phyloP scores from a whole-genome alignment of 2,329 filamentous ascomycete genomes.

The Phoma sp. region DNA sequence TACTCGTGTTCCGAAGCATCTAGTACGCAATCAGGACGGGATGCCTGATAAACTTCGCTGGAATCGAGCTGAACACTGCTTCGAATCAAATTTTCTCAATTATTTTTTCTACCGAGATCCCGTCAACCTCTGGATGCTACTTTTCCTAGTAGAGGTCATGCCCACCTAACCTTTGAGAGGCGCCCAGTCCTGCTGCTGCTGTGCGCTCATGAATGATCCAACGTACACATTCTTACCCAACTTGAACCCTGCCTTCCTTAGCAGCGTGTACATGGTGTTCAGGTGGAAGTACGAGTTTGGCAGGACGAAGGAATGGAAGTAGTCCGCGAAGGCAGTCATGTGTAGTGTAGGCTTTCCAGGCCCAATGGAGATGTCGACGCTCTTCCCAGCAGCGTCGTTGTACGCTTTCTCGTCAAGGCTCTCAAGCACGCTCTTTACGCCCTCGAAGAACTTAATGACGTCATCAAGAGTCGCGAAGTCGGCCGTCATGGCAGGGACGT shows the following conservation, averaged over 20 bases:
- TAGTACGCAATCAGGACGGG: too few relatives aligned
- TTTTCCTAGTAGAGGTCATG: background rate
- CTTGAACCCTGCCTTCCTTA: conserved; percentile 28
- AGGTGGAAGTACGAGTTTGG: conserved; percentile 36
- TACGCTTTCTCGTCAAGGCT: conserved; percentile 26
- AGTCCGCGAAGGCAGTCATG: conserved; percentile 24
- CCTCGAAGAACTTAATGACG: conserved; percentile 31
- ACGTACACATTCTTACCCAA: conserved; percentile 28
- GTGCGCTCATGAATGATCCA: conserved; percentile 27
- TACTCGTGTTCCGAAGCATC: too few relatives aligned
- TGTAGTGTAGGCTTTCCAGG: conserved; percentile 14
- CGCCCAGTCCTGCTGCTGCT: conserved; percentile 28
- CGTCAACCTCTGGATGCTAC: too few relatives aligned
- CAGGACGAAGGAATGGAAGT: conserved; percentile 23
- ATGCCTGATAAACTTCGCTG: too few relatives aligned
- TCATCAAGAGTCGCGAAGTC: conserved; percentile 25
- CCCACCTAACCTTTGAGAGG: conserved; percentile 2
- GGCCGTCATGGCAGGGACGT: conserved; percentile 15
- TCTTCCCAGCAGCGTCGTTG: conserved; percentile 27
- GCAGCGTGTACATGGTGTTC: conserved; percentile 34
- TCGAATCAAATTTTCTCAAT: too few relatives aligned
- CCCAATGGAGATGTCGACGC: conserved; percentile 18
- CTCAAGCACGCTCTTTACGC: conserved; percentile 18
- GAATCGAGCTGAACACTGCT: too few relatives aligned
- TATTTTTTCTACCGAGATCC: too few relatives aligned